Evolutionary conservation across 257 asterid species (phyloP), one percentile per base, ranked within the genome.

Genomic region (Penstemon eatonii): DNA sequence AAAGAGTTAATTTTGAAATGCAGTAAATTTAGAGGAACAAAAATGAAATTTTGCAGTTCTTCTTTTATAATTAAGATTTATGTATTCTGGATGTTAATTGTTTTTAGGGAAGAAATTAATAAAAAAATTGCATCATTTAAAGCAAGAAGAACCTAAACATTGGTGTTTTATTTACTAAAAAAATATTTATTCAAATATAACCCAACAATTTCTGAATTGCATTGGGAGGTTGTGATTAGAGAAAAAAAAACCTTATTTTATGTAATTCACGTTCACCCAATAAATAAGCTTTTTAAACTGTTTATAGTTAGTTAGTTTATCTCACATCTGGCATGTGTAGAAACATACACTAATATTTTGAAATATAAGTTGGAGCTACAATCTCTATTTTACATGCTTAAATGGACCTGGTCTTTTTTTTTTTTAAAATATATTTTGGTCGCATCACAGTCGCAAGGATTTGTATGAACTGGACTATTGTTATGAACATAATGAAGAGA

Each of bases 391-490:
- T 41, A 15, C 43, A 11, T 33, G 2, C 5, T 36, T 6, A 33
- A 63, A 3, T 59, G 42, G 18, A 56, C 4, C 68, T 73, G 47
- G 57, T 75, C 47, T 37, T 52, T 0, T 13, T 68, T 46, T 67
- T 3, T 65, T 68, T 15, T 15, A 15, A 15, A 25, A 25, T 25
- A 25, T 25, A 25, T 58, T 11, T 42, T 36, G 37, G 15, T 38
- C 44, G 45, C 66, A 40, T 60, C 25, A 40, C 80, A 86, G 96
- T 59, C 81, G 82, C 19, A 90, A 73, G 67, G 86, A 85, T 72
- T 65, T 64, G 1, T 88, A 66, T 71, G 91, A 84, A 67, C 79
- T 90, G 63, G 95, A 93, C 66, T 65, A 81, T 62, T 86, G 88
- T 68, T 93, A 85, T 51, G 86, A 73, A 58, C 87, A 83, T 76